These are phyloP conservation scores for Blastobotrys americana DNA, from an alignment of 805 yeast species.

Conservation along the genomic window DNA sequence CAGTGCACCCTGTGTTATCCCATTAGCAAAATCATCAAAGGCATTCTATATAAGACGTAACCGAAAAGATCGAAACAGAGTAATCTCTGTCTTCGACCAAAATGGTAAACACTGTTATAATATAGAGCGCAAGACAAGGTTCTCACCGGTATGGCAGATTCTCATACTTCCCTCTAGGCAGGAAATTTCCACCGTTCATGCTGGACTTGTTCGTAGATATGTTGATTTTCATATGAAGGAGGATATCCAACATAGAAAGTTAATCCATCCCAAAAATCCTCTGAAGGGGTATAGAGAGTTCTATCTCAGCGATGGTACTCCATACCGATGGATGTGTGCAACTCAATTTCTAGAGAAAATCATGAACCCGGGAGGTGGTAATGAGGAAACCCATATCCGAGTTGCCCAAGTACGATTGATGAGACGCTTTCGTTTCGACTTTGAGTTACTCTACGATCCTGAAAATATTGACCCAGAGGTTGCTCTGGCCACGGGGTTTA, in stretches of 20 bases:
- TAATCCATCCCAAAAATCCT: conserved; percentile 17
- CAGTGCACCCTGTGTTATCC: background rate
- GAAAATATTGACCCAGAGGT: conserved; percentile 41
- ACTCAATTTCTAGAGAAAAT: conserved; percentile 46
- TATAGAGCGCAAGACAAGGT: conserved; percentile 44
- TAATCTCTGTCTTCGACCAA: conserved; percentile 44
- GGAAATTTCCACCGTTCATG: conserved; percentile 45
- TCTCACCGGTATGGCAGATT: conserved; percentile 49
- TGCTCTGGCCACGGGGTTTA: conserved; percentile 53
- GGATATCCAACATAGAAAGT: conserved; percentile 40
- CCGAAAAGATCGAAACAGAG: conserved; percentile 38
- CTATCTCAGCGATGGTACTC: conserved; percentile 45
- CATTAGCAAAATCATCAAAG: conserved; percentile 20
- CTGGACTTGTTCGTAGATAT: conserved; percentile 40
- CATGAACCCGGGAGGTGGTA: conserved; percentile 49
- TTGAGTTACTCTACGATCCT: conserved; percentile 48
- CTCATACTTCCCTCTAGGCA: conserved; percentile 38
- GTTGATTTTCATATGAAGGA: conserved; percentile 44
- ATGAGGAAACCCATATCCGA: conserved; percentile 46
- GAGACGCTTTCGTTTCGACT: conserved; percentile 55
- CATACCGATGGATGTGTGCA: conserved; percentile 50
- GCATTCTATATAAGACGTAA: conserved; percentile 45
- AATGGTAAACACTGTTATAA: conserved; percentile 42
- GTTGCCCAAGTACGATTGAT: conserved; percentile 49
- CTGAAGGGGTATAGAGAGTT: conserved; percentile 42